Base-by-base conservation (phyloP, 495 filamentous ascomycete species). In the Diplogelasinospora grovesii region DNA sequence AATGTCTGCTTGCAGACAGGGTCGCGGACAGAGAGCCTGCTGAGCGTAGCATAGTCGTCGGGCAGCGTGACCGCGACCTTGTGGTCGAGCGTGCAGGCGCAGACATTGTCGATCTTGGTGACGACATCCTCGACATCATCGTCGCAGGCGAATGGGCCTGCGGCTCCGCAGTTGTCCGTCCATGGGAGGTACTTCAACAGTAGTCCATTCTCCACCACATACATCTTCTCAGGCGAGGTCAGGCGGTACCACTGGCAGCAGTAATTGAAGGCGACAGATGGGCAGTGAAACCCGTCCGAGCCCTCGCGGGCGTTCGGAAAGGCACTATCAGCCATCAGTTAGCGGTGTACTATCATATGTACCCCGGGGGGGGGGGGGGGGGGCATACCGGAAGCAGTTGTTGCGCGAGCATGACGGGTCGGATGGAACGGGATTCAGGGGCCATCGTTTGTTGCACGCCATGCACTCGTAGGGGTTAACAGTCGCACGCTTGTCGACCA, bases 181-280 rank as follows among this genome's bases (percentile, higher is more conserved):
- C 35, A 37, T 5, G 35, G 35, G 13, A 37, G 35, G 22, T 24
- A 37, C 9, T 37, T 5, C 21, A 24, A 37, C 20, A 37, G 22
- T 10, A 5, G 14, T 20, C 35, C 35, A 1, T 37, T 5, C 35
- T 37, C 13, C 10, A 20, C 19, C 8, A 37, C 35, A 11, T 8
- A 1, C 4, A 4, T 11, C 19, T 14, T 23, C 14, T 37, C 35
- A 8, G 19, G 4, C 9, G 6, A 4, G 19, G 20, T 37, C n/a
- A 37, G 35, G 7, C 21, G 26, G 22, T 37, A 37, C 35, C 35
- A 37, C 35, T 37, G 35, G 35, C 35, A 37, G 35, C 35, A 37
- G 35, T 37, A 37, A 8, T 25, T 22, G 35, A 20, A 37, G 6
- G 35, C 35, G 4, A 24, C 21, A 8, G 20, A 24, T 4, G 35